Percentiles rank a stretch among this genome's conserved stretches.
These are phyloP conservation scores for Gossypium thurberi DNA, from an alignment of 345 rosid species.

Conservation along the genomic window DNA sequence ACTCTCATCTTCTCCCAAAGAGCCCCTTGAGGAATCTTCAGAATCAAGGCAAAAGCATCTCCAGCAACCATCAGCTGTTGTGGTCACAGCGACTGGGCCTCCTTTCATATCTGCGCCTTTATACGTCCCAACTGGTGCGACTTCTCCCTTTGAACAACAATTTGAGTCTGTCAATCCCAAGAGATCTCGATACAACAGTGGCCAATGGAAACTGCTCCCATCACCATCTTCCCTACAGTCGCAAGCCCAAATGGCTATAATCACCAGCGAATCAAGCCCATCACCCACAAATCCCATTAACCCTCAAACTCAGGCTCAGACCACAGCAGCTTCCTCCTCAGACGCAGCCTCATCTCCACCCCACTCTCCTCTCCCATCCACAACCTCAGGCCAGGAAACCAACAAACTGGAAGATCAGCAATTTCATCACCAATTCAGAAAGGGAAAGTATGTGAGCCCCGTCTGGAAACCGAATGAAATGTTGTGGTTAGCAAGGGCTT, in stretches of 20 bases:
- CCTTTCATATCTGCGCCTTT: slow-evolving; percentile 52
- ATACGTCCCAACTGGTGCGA: slow-evolving; percentile 40
- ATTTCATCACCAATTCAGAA: slow-evolving; percentile 60
- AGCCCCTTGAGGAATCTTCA: slow-evolving; percentile 42
- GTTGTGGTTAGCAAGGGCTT: slow-evolving; percentile 93
- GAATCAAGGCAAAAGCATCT: slow-evolving; percentile 36
- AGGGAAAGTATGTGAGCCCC: slow-evolving; percentile 95
- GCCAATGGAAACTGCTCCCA: slow-evolving; percentile 75
- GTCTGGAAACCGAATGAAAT: slow-evolving; percentile 99
- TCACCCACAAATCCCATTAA: slow-evolving; percentile 42
- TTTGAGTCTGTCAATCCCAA: slow-evolving; percentile 55
- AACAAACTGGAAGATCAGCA: slow-evolving; percentile 34
- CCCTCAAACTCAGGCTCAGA: slow-evolving; percentile 21
- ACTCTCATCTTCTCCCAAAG: slow-evolving; percentile 43
- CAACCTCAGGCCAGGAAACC: slow-evolving; percentile 45
- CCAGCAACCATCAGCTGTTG: slow-evolving; percentile 32
- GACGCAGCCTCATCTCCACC: slow-evolving; percentile 80
- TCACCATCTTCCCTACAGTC: slow-evolving; percentile 48
- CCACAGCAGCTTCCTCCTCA: slow-evolving; percentile 61
- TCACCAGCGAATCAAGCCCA: slow-evolving; percentile 36
- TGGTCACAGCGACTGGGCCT: slow-evolving; percentile 21
- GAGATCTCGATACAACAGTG: slow-evolving; percentile 52
- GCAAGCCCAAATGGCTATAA: slow-evolving; percentile 26
- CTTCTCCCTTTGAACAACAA: slow-evolving; percentile 47
- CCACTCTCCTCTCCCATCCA: slow-evolving; percentile 53